phyloP scores from a whole-genome alignment of 257 asterid species.

The Fraxinus pennsylvanica region DNA sequence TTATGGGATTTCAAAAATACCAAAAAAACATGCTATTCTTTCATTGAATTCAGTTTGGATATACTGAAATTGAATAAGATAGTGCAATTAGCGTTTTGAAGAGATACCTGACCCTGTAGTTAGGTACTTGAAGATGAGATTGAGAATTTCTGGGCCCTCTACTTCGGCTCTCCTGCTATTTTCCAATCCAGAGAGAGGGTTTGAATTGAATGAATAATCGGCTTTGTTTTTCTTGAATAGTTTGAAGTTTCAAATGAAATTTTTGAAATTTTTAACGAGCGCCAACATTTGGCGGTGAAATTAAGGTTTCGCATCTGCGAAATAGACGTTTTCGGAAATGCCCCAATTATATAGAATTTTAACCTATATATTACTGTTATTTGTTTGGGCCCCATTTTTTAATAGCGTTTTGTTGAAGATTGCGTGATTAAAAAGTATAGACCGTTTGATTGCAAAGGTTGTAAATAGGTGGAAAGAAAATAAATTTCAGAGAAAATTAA shows the following conservation, averaged over 20 bases:
- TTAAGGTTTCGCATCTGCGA: constrained; percentile 16
- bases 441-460: too few relatives aligned
- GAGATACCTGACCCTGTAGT: constrained; percentile 25
- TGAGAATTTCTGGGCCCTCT: constrained; percentile 4
- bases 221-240: neutral
- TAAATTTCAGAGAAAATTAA: too few relatives aligned
- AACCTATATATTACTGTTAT: too few relatives aligned
- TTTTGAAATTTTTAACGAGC: constrained; percentile 36
- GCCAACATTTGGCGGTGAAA: constrained; percentile 66
- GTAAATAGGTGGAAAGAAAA: too few relatives aligned
- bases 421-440: too few relatives aligned
- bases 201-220: constrained; percentile 35
- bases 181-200: constrained; percentile 14
- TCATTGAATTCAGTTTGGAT: neutral
- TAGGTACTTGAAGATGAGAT: constrained; percentile 33
- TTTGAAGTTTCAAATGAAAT: constrained; percentile 5
- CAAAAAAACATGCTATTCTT: neutral
- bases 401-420: too few relatives aligned
- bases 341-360: neutral
- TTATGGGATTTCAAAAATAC: constrained; percentile 16
- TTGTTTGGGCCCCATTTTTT: too few relatives aligned
- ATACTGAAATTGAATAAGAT: neutral
- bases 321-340: constrained; percentile 18
- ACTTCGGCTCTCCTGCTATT: constrained; percentile 22
- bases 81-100: constrained; percentile 32